Base-by-base conservation (phyloP, 2,329 filamentous ascomycete species). In the Parastagonospora nodorum region DNA sequence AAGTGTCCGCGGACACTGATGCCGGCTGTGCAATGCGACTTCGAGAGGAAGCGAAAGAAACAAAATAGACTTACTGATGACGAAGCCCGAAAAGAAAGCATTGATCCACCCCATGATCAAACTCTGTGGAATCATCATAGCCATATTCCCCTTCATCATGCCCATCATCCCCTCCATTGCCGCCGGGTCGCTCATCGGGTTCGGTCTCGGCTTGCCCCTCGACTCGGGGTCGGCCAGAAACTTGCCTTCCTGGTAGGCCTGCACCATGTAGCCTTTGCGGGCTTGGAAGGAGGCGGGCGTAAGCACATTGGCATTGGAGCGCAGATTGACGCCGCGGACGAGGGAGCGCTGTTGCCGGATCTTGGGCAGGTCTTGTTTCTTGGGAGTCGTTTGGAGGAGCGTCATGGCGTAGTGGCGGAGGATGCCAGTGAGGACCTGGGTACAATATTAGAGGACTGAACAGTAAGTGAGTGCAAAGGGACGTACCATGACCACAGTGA, bases 121-220 rank as follows among this genome's bases (percentile, higher is more conserved):
- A 5, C 92, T 97, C 76, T 99, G 96, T 42, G 94, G 94, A 51
- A 99, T 91, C 80, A 99, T 97, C 94, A 97, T 99, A 59, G 94
- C 93, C 89, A 99, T 96, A 73, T 99, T 96, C 50, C 92, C 92
- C 84, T 99, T 99, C 90, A 99, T 96, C 91, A 96, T 96, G 63
- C 94, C 93, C 94, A 99, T 99, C 94, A 99, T 99, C 63, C 92
- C 93, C 72, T 99, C 95, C 94, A 99, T 99, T 51, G 90, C 91
- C 41, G 88, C 88, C 16, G 95, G 95, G 74, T 99, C 94, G 9
- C 88, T 90, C 85, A 99, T 92, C 4, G 94, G 94, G 76, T 97
- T 99, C 32, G 90, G 86, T 15, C 92, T 88, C 2, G 92, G 88
- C 77, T 97, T 90, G 45, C 92, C 92, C 70, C 89, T 87, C 67